These are phyloP conservation scores for Eucalyptus marginata DNA, from an alignment of 345 rosid species.

Conservation along the genomic window DNA sequence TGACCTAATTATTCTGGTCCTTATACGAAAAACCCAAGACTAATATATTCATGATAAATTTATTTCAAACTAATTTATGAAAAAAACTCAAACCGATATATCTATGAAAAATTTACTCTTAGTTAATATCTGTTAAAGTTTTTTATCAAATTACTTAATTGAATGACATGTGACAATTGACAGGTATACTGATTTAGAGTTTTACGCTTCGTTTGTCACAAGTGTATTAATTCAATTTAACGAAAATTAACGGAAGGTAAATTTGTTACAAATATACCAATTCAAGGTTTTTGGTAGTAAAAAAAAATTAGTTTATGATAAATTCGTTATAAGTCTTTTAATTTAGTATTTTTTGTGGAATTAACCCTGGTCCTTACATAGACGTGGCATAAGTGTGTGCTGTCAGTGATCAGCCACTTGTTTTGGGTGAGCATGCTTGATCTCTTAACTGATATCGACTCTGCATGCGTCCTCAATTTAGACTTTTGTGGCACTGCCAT, in stretches of 20 bases:
- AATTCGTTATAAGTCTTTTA: rapidly evolving
- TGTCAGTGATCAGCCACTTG: not conserved
- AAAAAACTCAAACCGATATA: no score
- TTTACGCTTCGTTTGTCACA: no score
- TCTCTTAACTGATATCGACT: not conserved
- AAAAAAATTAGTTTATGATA: no score
- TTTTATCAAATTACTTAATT: no score
- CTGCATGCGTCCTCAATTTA: not conserved
- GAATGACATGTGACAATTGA: rapidly evolving
- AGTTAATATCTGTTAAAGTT: rapidly evolving
- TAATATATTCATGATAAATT: no score
- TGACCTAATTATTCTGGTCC: not conserved
- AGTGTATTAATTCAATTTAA: no score
- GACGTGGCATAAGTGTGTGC: not conserved
- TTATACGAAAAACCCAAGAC: no score
- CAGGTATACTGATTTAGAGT: rapidly evolving
- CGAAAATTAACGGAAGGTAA: rapidly evolving
- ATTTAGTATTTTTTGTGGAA: no score
- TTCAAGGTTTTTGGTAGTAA: no score
- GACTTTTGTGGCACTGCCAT: not conserved
- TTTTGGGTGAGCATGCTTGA: not conserved
- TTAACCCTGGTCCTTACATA: not conserved
- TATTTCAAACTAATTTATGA: no score
- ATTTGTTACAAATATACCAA: no score
- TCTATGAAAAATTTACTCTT: rapidly evolving